phyloP scores from a whole-genome alignment of 2,329 filamentous ascomycete species.

The Sporothrix protearum region DNA sequence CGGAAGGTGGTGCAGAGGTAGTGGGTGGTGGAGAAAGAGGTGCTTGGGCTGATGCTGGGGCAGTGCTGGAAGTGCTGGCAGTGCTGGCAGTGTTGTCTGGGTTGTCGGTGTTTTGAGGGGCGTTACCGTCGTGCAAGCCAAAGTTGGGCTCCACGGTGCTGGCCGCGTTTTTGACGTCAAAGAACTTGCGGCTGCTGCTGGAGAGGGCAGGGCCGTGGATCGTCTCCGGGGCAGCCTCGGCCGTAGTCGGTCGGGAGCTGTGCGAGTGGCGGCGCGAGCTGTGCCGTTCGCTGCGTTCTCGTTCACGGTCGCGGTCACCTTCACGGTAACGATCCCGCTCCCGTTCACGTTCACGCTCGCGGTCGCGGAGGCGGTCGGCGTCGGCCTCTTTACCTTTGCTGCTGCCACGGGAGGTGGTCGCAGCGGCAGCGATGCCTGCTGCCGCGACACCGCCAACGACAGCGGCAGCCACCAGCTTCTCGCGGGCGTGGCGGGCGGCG shows the following conservation, averaged over 20 bases:
- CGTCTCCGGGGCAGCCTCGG: constrained; percentile 6
- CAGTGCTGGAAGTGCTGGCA: neutral
- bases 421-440: constrained; percentile 33
- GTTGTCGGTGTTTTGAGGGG: constrained; percentile 25
- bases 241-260: constrained; percentile 26
- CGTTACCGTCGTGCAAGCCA: constrained; percentile 37
- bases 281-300: constrained; percentile 30
- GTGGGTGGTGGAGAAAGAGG: neutral
- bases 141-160: constrained; percentile 34
- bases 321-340: constrained; percentile 30
- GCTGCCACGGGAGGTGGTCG: constrained; percentile 25
- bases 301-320: constrained; percentile 28
- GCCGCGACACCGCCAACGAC: constrained; percentile 27
- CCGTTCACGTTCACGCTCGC: constrained; percentile 29
- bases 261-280: constrained; percentile 30
- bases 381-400: constrained; percentile 29
- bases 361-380: constrained; percentile 29
- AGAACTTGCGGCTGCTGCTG: constrained; percentile 32
- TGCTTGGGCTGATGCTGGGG: constrained; percentile 16
- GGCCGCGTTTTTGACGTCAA: constrained; percentile 33
- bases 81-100: constrained; percentile 16
- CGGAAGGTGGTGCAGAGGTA: neutral
- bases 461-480: constrained; percentile 24
- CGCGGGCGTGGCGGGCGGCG: constrained; percentile 37
- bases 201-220: constrained; percentile 18